A percentile compares a stretch with the other conserved stretches of the same genome.
Evolutionary conservation across 805 yeast species (phyloP).

Genomic region (Metschnikowia santaceciliae): DNA sequence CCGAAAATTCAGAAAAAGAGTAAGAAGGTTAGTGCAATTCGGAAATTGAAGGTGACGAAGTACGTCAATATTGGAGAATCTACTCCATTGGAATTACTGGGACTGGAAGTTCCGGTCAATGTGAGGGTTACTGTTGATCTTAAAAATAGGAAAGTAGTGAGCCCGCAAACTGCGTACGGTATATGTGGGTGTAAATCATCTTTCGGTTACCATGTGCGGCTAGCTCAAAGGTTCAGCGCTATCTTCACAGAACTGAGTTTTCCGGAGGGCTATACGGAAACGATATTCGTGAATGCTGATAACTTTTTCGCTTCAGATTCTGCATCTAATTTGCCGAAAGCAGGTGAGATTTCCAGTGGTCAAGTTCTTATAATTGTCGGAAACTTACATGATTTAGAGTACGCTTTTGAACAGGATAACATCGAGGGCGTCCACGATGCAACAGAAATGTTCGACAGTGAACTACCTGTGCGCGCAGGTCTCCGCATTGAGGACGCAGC

Average conservation of each 20-base stretch:
- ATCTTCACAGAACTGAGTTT: conserved; percentile 68
- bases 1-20: conserved; percentile 38
- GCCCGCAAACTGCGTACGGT: conserved; percentile 70
- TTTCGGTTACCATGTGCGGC: conserved; percentile 72
- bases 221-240: conserved; percentile 55
- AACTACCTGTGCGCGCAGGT: conserved; percentile 48
- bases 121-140: conserved; percentile 80
- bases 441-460: conserved; percentile 67
- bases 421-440: conserved; percentile 53
- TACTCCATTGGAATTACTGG: conserved; percentile 53
- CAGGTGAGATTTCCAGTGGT: conserved; percentile 14
- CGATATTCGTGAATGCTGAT: conserved; percentile 64
- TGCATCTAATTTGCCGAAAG: conserved; percentile 21
- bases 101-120: conserved; percentile 61
- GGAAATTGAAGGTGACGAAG: conserved; percentile 55
- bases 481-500: conserved; percentile 70
- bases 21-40: conserved; percentile 36
- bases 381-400: conserved; percentile 53
- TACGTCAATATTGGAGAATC: conserved; percentile 73
- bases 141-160: conserved; percentile 56
- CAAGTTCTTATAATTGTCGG: conserved; percentile 57
- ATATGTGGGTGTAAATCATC: conserved; percentile 54
- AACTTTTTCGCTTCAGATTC: conserved; percentile 46
- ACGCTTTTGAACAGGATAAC: conserved; percentile 50
- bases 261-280: conserved; percentile 63